A percentile compares a stretch with the other conserved stretches of the same genome.
phyloP scores from a whole-genome alignment of 1,284 basidiomycete genomes.

The Schizophyllum commune region DNA sequence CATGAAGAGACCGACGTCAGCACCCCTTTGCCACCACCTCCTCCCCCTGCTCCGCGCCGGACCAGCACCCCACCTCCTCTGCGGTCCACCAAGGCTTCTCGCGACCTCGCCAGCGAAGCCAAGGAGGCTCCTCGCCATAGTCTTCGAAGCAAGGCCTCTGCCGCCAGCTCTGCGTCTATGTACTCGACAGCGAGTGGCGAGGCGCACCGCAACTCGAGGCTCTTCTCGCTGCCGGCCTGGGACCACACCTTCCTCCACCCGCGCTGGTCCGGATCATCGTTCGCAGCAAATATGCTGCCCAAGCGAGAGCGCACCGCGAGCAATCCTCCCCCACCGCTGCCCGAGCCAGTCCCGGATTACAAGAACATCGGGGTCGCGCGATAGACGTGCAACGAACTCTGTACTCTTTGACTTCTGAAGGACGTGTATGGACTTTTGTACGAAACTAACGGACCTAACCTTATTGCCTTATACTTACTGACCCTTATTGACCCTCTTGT shows the following conservation, averaged over 20 bases:
- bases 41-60: not conserved
- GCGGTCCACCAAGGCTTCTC: not conserved
- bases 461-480: not conserved
- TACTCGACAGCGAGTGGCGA: conserved; percentile 31
- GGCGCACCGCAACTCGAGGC: conserved; percentile 16
- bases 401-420: too few relatives aligned
- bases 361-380: not conserved
- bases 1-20: not conserved
- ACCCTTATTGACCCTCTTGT: not conserved
- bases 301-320: not conserved
- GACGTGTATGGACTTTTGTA: not conserved
- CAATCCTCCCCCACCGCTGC: too few relatives aligned
- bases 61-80: not conserved
- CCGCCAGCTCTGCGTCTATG: conserved; percentile 24
- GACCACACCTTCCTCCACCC: not conserved
- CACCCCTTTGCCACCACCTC: not conserved
- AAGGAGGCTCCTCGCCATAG: not conserved
- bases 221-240: not conserved
- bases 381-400: not conserved
- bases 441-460: not conserved
- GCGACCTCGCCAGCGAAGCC: conserved; percentile 1
- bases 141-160: conserved; percentile 21
- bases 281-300: not conserved
- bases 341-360: not conserved
- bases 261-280: not conserved